phyloP scores from a whole-genome alignment of 108 stramenopile species.

The Nitzschia sp. region DNA sequence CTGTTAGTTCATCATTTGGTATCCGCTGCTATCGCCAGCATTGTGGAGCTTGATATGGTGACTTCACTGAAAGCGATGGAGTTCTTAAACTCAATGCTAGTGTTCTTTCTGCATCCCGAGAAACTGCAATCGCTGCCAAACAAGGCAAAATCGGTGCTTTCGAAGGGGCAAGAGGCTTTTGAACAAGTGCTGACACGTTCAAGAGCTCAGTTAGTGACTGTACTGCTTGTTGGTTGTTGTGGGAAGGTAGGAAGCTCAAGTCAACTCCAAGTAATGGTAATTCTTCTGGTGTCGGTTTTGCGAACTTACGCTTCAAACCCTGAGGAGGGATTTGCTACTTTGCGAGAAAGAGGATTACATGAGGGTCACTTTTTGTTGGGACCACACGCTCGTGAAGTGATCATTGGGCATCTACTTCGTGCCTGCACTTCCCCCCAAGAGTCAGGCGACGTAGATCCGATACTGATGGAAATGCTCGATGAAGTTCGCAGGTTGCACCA shows the following conservation, averaged over 20 bases:
- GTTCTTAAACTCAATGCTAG: conserved; percentile 18
- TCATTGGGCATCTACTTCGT: conserved; percentile 5
- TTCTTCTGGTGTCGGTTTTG: neutral
- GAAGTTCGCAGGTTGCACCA: conserved; percentile 36
- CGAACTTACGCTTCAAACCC: neutral
- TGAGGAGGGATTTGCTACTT: neutral
- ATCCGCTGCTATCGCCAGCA: conserved; percentile 24
- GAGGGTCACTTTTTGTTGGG: conserved; percentile 1
- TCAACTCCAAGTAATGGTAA: neutral
- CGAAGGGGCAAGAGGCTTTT: neutral
- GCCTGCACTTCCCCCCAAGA: neutral
- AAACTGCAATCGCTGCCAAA: neutral
- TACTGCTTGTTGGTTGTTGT: conserved; percentile 1
- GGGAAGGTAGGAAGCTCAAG: conserved; percentile 15
- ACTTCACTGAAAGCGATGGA: conserved; percentile 11
- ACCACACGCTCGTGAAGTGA: neutral
- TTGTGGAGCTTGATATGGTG: conserved; percentile 18
- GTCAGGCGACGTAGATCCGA: neutral
- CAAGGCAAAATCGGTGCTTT: neutral
- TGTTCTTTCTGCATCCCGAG: neutral
- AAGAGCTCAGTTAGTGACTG: neutral
- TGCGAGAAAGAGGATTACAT: neutral
- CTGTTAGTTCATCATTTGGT: conserved; percentile 16
- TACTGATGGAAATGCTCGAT: conserved; percentile 2
- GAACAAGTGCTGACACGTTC: neutral